Evolutionary conservation across 108 stramenopile genomes (phyloP), one percentile per base, ranked within the genome.

Genomic region (Cyclostephanos invisitatus): DNA sequence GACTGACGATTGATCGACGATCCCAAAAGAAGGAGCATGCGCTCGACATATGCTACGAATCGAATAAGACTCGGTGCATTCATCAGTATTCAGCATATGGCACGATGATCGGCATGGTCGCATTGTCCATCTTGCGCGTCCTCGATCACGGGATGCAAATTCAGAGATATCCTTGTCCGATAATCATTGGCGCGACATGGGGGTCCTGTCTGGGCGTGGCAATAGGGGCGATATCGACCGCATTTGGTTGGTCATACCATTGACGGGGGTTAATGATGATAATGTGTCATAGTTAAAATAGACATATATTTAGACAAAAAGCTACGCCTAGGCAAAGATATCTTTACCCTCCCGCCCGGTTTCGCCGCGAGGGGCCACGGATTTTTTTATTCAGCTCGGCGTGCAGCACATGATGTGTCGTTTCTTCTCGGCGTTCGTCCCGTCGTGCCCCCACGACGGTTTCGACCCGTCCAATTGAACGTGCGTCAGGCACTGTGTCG

Each of bases 161-260:
- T 48, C 88, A 89, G 67, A 81, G 91, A 48, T 87, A 87, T 83
- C 91, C 91, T 7, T 20, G 87, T 15, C 91, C 88, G 28, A 72
- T 86, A 37, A 48, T 89, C 2, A 17, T 86, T 17, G 90, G 90
- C 38, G 77, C 74, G 17, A 84, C 83, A 22, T 82, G 68, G 61
- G 91, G 91, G 5, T 59, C 59, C 22, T 53, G 37, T 42, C 56
- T 21, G 29, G 80, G 80, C 25, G 38, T 71, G 10, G n/a, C 70
- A 20, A 2, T 81, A 38, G 73, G 67, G 32, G 20, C 69, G 12
- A 22, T 79, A 48, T 55, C 29, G 67, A 24, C 21, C 35, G 17
- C 56, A 18, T 25, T 62, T 61, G 24, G 28, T 22, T 54, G n/a
- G n/a, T n/a, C n/a, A n/a, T n/a, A n/a, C n/a, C n/a, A n/a, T n/a